Conservation (phyloP, 768 basidiomycete genomes). For the Lactifluus rugatus region DNA sequence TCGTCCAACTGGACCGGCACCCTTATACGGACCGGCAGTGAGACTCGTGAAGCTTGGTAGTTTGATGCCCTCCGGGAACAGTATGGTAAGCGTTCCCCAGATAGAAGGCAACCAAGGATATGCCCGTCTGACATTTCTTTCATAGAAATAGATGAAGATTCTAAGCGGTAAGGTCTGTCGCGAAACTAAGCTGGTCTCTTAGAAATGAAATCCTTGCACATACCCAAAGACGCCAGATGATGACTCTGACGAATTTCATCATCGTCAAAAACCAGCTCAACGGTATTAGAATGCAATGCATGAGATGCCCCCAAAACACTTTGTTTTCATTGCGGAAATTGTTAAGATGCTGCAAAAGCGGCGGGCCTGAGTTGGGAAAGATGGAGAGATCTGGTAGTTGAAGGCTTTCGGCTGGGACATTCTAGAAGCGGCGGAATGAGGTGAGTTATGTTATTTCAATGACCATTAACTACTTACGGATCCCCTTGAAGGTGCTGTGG, state of each 20-base stretch:
- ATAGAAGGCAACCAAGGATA: conserved; percentile 18
- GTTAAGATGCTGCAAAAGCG: background rate
- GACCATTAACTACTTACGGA: background rate
- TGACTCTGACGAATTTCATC: background rate
- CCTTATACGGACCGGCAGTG: conserved; percentile 9
- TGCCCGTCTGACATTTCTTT: background rate
- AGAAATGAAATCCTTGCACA: background rate
- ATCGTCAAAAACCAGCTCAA: conserved; percentile 16
- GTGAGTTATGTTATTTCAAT: background rate
- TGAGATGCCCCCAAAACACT: conserved; percentile 7
- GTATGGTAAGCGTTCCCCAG: background rate
- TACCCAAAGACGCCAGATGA: conserved; percentile 4
- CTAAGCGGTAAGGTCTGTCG: conserved; percentile 12
- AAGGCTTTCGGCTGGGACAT: too few species aligned
- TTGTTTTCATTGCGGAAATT: background rate
- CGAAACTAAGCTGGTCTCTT: background rate
- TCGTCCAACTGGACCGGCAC: conserved; percentile 6
- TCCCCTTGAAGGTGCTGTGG: background rate
- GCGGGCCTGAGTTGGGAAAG: background rate
- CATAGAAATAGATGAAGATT: conserved; percentile 13
- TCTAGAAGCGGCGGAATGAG: background rate
- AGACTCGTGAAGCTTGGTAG: conserved; percentile 6
- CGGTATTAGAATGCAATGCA: conserved; percentile 6
- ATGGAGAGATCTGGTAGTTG: background rate
- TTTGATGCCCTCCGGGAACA: conserved; percentile 16